Base-by-base conservation (phyloP, 129 eudicot genomes). In the Centaurea solstitialis region DNA sequence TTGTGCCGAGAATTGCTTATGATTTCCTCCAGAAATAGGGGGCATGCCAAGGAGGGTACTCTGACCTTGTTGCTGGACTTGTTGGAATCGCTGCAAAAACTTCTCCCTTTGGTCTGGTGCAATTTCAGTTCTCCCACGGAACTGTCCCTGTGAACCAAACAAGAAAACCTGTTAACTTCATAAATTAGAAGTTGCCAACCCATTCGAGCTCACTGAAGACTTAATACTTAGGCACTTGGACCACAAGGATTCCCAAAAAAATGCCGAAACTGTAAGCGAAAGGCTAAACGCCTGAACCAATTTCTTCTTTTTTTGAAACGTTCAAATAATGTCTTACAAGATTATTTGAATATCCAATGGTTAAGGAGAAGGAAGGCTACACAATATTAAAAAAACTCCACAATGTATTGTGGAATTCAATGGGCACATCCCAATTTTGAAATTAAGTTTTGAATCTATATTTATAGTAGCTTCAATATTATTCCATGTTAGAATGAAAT, bases 21-120 rank as follows among this genome's bases (percentile, higher is more conserved):
- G 87, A 67, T 77, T 94, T 69, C 93, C 98, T 22, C 93, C 93
- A 80, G 87, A 80, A 77, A 88, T 89, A 26, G 91, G 68, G 35
- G 95, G 91, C 86, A 96, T 89, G 73, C 93, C 88, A 71, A 91
- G 93, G 77, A 90, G 81, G 74, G 91, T 90, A 62, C 86, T 90
- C 79, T 86, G 96, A 75, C 94, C 91, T 85, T 95, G 99, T 79
- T 90, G 98, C 85, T 93, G 95, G 30, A 91, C 93, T 83, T 95
- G 98, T 87, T 96, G 99, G 68, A 81, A 88, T 73, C 93, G 84
- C 76, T 96, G 99, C 75, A 96, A 80, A 83, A 80, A 96, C 84
- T 96, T 88, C 96, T 96, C 99, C 85, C 98, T 88, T 73, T 89
- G 97, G 78, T 96, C 99, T 40, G 98, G 98, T 72, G 96, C 93